Conservation (phyloP, 225 moss, liverwort and hornwort species). For the Marchantia polymorpha region DNA sequence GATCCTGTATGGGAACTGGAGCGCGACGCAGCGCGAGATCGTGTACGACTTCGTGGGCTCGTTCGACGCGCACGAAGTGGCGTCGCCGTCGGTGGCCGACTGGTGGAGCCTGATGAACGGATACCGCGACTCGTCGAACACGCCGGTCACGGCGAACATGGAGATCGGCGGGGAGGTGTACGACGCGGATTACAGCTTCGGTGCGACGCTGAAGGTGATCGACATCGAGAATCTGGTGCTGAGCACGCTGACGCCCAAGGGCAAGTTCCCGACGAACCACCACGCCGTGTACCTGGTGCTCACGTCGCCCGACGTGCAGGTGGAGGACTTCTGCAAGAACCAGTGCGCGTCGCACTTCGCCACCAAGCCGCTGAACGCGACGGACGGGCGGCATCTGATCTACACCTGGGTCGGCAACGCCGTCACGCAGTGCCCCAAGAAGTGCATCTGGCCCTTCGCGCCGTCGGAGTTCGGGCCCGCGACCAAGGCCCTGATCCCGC, state of each 20-base stretch:
- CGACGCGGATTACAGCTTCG: conserved; percentile 35
- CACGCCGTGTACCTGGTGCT: conserved; percentile 62
- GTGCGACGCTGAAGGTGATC: conserved; percentile 41
- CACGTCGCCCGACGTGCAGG: conserved; percentile 56
- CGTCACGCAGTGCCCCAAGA: conserved; percentile 64
- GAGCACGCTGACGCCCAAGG: conserved; percentile 25
- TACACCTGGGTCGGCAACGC: conserved; percentile 82
- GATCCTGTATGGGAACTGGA: conserved; percentile 74
- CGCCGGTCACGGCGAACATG: conserved; percentile 34
- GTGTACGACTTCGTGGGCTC: conserved; percentile 64
- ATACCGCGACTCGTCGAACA: conserved; percentile 53
- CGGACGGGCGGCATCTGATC: conserved; percentile 55
- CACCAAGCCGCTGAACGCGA: conserved; percentile 26
- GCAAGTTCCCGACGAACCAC: conserved; percentile 41
- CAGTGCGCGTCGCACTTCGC: conserved; percentile 70
- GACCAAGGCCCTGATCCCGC: conserved; percentile 47
- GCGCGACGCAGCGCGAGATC: conserved; percentile 37
- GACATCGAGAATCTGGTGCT: conserved; percentile 60
- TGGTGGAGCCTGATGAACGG: conserved; percentile 73
- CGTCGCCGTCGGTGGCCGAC: conserved; percentile 44
- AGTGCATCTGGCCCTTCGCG: conserved; percentile 81
- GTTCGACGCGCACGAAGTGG: conserved; percentile 32
- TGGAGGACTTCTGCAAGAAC: conserved; percentile 64
- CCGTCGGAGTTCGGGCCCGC: conserved; percentile 50
- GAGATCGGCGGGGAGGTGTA: conserved; percentile 46